Evolutionary conservation across 202 grass and related monocot species (phyloP), one percentile per base, ranked within the genome.

Genomic region (Carex arenaria): DNA sequence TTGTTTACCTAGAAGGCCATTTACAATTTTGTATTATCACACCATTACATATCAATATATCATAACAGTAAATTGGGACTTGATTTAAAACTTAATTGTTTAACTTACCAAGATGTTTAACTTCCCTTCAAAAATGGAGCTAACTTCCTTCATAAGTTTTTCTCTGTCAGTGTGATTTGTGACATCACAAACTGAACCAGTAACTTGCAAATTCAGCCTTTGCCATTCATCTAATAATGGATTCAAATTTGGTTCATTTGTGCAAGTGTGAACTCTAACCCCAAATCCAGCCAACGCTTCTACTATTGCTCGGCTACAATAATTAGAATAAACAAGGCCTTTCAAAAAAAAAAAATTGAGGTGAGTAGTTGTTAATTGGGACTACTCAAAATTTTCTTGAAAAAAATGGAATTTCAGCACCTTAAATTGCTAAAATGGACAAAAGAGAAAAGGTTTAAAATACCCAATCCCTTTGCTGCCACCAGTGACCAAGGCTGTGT

Each of bases 181-280:
- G 57, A 95, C 88, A 78, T 95, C 88, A 81, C 90, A 95, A 20
- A 90, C 77, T 51, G 93, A 87, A 10, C 88, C 87, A 51, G 89
- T 93, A 56, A 97, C 87, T n/a, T 83, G 57, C 10, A 92, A 85
- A 0, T 82, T 68, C 81, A 11, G 62, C 10, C 34, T 60, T 62
- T 80, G 57, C 87, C 92, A 93, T 13, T n/a, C 76, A 40, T 85
- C 76, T 18, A 85, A 65, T 64, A 84, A 85, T 22, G 86, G 80
- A 23, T 87, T 66, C 45, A 93, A 81, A 73, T 85, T 83, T 65
- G 34, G 78, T 67, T 67, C 34, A 36, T 36, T 87, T 45, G 77
- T 64, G 82, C 91, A 93, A 32, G 84, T 90, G 76, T 90, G 86
- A 56, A 89, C 88, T 84, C 64, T 74, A 19, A 60, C 91, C 13